These are phyloP conservation scores for Fusarium incarnatum DNA, from an alignment of 2,329 filamentous ascomycete species.

Conservation along the genomic window DNA sequence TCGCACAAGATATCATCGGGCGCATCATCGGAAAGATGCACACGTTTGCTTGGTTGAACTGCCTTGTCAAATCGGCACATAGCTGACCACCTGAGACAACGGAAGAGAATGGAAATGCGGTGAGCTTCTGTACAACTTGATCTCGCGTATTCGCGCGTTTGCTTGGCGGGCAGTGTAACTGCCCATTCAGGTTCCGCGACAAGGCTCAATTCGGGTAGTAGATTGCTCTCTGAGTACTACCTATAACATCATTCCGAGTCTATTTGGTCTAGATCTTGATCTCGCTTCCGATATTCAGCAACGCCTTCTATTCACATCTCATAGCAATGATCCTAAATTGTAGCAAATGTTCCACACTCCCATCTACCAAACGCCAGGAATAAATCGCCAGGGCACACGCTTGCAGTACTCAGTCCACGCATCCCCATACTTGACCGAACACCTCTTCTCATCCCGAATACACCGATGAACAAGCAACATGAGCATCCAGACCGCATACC, in stretches of 20 bases:
- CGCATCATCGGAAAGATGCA: neutral
- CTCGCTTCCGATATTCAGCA: neutral
- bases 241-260: neutral
- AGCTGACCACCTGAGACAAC: neutral
- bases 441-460: constrained; percentile 58
- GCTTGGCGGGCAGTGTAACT: neutral
- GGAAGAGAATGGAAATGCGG: neutral
- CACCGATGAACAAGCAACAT: constrained; percentile 58
- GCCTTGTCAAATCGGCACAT: too few species aligned
- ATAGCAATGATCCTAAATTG: neutral
- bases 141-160: neutral
- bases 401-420: constrained; percentile 58
- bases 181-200: neutral
- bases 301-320: neutral
- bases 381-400: constrained; percentile 55
- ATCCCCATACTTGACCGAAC: constrained; percentile 58
- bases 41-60: neutral
- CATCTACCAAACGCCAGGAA: constrained; percentile 50
- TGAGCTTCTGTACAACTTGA: neutral
- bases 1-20: neutral
- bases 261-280: neutral
- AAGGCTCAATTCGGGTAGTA: neutral
- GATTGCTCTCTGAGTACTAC: neutral
- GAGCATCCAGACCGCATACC: constrained; percentile 59
- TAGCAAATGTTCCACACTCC: neutral